A percentile compares a stretch with the other conserved stretches of the same genome.
phyloP scores from a whole-genome alignment of 2,329 filamentous ascomycete species.

The Cercospora sp. region DNA sequence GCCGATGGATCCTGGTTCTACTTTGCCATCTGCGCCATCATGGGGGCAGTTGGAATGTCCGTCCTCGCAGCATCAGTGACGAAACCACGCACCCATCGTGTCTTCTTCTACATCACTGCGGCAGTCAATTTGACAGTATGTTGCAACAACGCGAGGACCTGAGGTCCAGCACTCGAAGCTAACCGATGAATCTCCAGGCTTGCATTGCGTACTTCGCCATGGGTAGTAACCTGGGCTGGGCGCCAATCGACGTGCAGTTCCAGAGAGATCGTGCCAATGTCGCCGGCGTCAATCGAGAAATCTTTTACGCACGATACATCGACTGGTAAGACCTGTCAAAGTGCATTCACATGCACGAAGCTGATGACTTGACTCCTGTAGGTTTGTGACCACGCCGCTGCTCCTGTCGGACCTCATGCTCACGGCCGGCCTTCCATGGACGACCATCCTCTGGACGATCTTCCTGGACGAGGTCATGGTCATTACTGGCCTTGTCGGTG shows the following conservation, averaged over 20 bases:
- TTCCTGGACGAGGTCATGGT: constrained; percentile 64
- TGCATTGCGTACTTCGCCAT: constrained; percentile 63
- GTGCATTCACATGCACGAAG: neutral
- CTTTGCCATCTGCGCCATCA: constrained; percentile 61
- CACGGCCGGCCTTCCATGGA: constrained; percentile 61
- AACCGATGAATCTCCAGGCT: constrained; percentile 36
- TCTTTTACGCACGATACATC: constrained; percentile 64
- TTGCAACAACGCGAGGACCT: neutral
- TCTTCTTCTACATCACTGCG: constrained; percentile 63
- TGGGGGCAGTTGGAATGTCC: constrained; percentile 57
- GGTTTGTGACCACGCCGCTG: constrained; percentile 59
- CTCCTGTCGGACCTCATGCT: constrained; percentile 61
- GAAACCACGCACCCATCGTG: constrained; percentile 51
- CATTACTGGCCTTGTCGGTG: constrained; percentile 61
- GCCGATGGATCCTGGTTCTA: constrained; percentile 63
- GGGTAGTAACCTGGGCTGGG: constrained; percentile 62
- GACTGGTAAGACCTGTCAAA: constrained; percentile 50
- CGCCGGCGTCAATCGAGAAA: constrained; percentile 54
- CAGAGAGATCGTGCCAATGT: constrained; percentile 46
- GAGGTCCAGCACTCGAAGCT: neutral
- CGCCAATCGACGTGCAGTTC: constrained; percentile 60
- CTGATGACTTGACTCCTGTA: constrained; percentile 2
- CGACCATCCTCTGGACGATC: constrained; percentile 61
- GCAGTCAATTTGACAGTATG: constrained; percentile 52
- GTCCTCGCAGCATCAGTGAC: constrained; percentile 13